phyloP scores from a whole-genome alignment of 176 grass and related monocot genomes.

The Hordeum vulgare region MorexV3_pseudomolecules_assembly NC_058520.1:153500582-153501081 shows the following conservation, averaged over 20 bases:
- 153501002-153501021: too few relatives aligned
- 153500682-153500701: background rate
- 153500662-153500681: background rate
- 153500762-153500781: constrained; percentile 81
- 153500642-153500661: background rate
- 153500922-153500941: too few relatives aligned
- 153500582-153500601: background rate
- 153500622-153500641: constrained; percentile 2
- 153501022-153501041: too few relatives aligned
- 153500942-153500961: too few relatives aligned
- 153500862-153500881: constrained; percentile 7
- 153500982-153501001: too few relatives aligned
- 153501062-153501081: too few relatives aligned
- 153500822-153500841: background rate
- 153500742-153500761: background rate
- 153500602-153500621: background rate
- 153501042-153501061: too few relatives aligned
- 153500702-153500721: background rate
- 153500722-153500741: background rate
- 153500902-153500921: constrained; percentile 3
- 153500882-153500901: background rate
- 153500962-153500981: too few relatives aligned
- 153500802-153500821: constrained; percentile 89
- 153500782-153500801: constrained; percentile 98
- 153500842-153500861: background rate